These are phyloP conservation scores for Penicillium daleae DNA, from an alignment of 495 filamentous ascomycete species.

Conservation along the genomic window DNA sequence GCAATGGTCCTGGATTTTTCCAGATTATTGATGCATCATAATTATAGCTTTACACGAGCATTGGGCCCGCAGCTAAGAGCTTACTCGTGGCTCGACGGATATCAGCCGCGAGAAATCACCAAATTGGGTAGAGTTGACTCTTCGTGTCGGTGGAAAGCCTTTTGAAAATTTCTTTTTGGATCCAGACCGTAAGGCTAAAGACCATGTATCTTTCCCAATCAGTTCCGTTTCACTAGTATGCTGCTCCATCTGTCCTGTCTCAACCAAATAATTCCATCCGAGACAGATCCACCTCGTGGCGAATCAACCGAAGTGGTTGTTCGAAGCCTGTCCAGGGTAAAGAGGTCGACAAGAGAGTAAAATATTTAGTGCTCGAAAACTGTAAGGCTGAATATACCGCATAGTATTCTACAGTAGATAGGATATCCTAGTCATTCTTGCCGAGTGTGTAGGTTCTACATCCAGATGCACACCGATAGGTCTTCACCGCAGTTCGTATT, in stretches of 20 bases:
- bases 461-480: neutral
- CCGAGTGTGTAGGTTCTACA: neutral
- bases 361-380: neutral
- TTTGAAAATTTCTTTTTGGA: neutral
- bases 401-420: no score
- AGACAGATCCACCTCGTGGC: conserved; percentile 3
- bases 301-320: neutral
- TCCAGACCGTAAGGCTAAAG: conserved; percentile 6
- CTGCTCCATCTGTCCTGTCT: neutral
- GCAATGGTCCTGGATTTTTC: conserved; percentile 2
- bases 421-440: conserved; percentile 1
- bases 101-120: conserved; percentile 2
- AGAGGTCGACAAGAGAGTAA: neutral
- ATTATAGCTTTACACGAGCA: neutral
- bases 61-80: conserved; percentile 13
- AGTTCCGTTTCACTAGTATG: neutral
- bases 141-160: conserved; percentile 9
- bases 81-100: conserved; percentile 10
- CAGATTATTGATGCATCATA: conserved; percentile 1
- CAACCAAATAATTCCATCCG: neutral
- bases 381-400: no score
- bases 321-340: neutral
- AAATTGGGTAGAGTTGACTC: conserved; percentile 1
- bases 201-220: neutral
- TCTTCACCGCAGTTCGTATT: conserved; percentile 13